Base-by-base conservation (phyloP, 192 early-diverging fungal species). In the Mortierella claussenii region DNA sequence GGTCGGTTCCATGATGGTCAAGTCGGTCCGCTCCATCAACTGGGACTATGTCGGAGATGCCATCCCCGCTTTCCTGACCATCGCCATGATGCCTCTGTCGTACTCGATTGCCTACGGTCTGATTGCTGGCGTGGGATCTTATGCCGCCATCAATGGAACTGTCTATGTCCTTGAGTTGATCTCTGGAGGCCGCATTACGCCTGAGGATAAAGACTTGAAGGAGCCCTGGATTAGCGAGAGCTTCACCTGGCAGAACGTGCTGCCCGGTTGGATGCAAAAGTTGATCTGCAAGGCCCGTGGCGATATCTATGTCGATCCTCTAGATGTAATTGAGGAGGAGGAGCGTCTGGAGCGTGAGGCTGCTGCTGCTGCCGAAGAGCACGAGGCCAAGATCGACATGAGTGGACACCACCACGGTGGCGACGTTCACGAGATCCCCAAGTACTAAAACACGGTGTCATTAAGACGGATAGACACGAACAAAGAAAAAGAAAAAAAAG, bases 91-190 rank as follows among this genome's bases (percentile, higher is more conserved):
- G 74, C 93, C 93, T 17, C 83, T 95, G 52, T 89, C 91, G 10
- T 93, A 93, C 85, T 90, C 87, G 30, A 91, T 95, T 56, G 90
- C 91, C 23, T 91, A 94, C 80, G 91, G 93, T 73, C 80, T 93
- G 21, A 93, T 95, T 68, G 88, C 85, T 37, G 93, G 93, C 49
- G 79, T 95, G 20, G 69, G 86, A 18, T 85, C 89, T 23, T 95
- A 91, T 51, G 81, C 91, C 23, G 69, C 87, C 55, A 89, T 95
- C 81, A 93, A 95, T 79, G 83, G 82, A 30, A 52, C 80, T 13
- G 83, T 87, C 15, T 87, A 54, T 21, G 1, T 92, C 31, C 27
- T 93, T 2, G 73, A 86, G 61, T 85, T 81, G 59, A 43, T 86
- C 15, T 83, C 87, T 21, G 60, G 82, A 17, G 91, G 89, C n/a